Base-by-base conservation (phyloP, 495 filamentous ascomycete genomes). In the Talaromyces stipitatus region DNA sequence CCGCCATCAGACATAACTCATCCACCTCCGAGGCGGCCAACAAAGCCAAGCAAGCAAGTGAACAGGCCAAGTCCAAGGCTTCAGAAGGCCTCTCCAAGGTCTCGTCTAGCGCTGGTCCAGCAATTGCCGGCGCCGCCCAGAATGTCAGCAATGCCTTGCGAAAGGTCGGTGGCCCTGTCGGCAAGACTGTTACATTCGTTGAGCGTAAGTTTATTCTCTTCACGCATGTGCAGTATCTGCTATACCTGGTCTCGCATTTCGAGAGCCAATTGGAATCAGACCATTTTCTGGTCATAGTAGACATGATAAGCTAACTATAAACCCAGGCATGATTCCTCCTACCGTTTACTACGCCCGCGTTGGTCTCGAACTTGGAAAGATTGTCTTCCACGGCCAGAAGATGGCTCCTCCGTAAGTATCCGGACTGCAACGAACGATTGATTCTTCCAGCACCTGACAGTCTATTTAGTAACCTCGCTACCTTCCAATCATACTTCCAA, bases 271-370 rank as follows among this genome's bases (percentile, higher is more conserved):
- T 4, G 36, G 8, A 41, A 41, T 18, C 9, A 16, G 5, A 2
- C 6, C n/a, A 18, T 41, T 1, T 1, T 41, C 16, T 8, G 2
- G 2, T 5, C 12, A 41, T 41, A 32, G 14, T 16, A 38, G 51
- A 41, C 10, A 43, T 59, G 36, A 62, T 58, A 61, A 54, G 63
- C 72, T 75, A 63, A 75, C n/a, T 58, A 55, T 68, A 72, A 43
- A 74, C 57, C 32, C 66, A 98, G 94, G 87, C 66, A 78, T 92
- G 74, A 85, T 91, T 62, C 95, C 95, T 60, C 84, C 85, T 43
- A 85, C 87, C 61, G 62, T 95, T 66, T 96, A 96, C 83, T 97
- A 97, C 81, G 83, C 85, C 51, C 86, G 82, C 67, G 94, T 99
- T 66, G 91, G 81, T 59, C 67, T 90, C 58, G 95, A 97, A 78